Conservation (phyloP, 1,284 basidiomycete species). For the Ceratobasidium sp. region DNA sequence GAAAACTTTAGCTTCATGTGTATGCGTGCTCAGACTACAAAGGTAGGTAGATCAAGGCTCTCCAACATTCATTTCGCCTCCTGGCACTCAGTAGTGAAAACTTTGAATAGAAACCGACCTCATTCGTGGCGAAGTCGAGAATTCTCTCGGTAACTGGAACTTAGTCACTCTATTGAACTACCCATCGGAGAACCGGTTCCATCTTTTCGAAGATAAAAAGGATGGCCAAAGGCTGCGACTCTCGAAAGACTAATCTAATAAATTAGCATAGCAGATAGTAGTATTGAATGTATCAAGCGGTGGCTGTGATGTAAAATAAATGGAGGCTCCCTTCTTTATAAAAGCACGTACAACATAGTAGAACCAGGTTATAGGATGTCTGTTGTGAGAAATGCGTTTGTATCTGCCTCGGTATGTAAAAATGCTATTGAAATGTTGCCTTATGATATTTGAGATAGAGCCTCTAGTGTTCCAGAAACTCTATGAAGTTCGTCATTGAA, state of each 20-base stretch:
- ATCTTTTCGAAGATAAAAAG: slow-evolving; percentile 8
- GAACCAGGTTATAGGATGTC: no score
- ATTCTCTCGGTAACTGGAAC: slow-evolving; percentile 4
- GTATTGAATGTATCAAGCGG: no score
- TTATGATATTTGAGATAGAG: no score
- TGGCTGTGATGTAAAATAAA: no score
- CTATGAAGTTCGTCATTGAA: no score
- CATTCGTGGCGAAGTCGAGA: slow-evolving; percentile 13
- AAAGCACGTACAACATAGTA: no score
- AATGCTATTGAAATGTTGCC: no score
- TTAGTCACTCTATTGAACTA: not conserved
- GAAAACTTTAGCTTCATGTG: not conserved
- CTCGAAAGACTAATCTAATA: not conserved
- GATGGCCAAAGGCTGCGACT: not conserved
- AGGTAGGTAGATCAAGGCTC: not conserved
- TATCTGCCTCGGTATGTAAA: no score
- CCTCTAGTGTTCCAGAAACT: no score
- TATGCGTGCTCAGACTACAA: slow-evolving; percentile 8
- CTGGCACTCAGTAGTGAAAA: not conserved
- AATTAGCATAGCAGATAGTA: not conserved
- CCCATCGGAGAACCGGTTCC: slow-evolving; percentile 2
- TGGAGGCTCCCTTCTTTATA: no score
- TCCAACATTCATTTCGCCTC: not conserved
- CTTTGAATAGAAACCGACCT: not conserved
- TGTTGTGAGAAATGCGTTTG: no score